Conservation (phyloP, 2,329 filamentous ascomycete species). For the Fusarium heterosporum region DNA sequence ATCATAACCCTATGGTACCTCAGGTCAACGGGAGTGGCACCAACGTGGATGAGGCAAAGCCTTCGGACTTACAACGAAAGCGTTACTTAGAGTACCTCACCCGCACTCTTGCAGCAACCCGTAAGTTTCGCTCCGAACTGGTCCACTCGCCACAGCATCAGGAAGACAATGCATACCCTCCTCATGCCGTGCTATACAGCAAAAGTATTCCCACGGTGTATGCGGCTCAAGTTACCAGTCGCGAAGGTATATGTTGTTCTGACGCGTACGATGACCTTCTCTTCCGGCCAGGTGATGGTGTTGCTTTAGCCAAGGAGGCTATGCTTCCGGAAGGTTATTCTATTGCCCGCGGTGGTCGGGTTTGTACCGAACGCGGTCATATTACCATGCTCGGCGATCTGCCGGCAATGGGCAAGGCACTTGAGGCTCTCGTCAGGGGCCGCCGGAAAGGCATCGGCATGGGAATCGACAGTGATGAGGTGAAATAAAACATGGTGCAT, state of each 20-base stretch:
- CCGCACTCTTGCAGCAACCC: conserved; percentile 77
- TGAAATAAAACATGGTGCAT: conserved; percentile 3
- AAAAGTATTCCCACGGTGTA: conserved; percentile 89
- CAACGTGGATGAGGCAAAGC: conserved; percentile 42
- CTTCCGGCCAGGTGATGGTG: conserved; percentile 89
- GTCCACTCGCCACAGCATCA: conserved; percentile 70
- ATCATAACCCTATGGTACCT: conserved; percentile 46
- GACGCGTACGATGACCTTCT: conserved; percentile 89
- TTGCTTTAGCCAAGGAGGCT: conserved; percentile 85
- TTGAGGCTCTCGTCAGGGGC: conserved; percentile 75
- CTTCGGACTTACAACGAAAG: conserved; percentile 45
- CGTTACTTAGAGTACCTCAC: conserved; percentile 73
- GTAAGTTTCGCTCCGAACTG: conserved; percentile 81
- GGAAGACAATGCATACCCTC: conserved; percentile 80
- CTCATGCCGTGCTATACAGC: conserved; percentile 84
- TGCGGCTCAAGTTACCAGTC: conserved; percentile 78
- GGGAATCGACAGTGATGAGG: conserved; percentile 50
- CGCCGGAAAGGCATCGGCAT: conserved; percentile 79
- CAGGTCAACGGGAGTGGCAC: conserved; percentile 42
- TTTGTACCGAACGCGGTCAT: conserved; percentile 87
- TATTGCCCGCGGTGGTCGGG: conserved; percentile 76
- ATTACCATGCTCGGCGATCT: conserved; percentile 88
- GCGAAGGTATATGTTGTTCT: conserved; percentile 78
- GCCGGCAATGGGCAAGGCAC: conserved; percentile 79
- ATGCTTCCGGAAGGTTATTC: conserved; percentile 87